Evolutionary conservation across 78 protist genomes (phyloP), one percentile per base, ranked within the genome.

Genomic region (Neovahlkampfia damariscottae): DNA sequence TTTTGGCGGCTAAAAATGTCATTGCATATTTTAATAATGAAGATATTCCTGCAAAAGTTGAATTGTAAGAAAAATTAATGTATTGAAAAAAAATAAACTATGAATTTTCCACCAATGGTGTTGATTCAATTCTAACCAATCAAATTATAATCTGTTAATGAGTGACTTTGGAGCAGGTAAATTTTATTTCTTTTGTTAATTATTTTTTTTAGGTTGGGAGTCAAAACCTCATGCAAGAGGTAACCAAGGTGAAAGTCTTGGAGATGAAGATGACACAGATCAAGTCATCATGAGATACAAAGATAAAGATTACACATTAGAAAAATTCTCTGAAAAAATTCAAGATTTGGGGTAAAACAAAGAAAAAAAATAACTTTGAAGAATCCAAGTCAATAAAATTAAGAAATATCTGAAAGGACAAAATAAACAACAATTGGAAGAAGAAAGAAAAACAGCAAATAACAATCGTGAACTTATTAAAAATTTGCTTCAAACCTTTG

Each of bases 1-100:
- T 10, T 1, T 3, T 29, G 4, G 83, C 83, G 1, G 58, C 5
- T 10, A 38, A 79, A 31, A 79, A 72, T 10, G 19, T 79, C 19
- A 19, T n/a, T 50, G 62, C 62, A 50, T 19, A n/a, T 19, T 50
- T 50, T 19, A 50, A 50, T 19, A 50, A 50, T 50, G 62, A 19
- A 50, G 62, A 19, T 50, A 50, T 50, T 50, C 62, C 19, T 50
- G 62, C 19, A 50, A 50, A 50, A 50, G 19, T n/a, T 50, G 62
- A 50, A 50, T n/a, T 19, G 34, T 50, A 19, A 50, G 34, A 50
- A n/a, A 19, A 50, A 19, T n/a, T n/a, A 50, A n/a, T 19, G 19
- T 19, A 19, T 50, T 19, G 62, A 50, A n/a, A 19, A 19, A 19
- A 19, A 50, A 50, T 19, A 50, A 50, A 50, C 19, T 19, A 50